Base-by-base conservation (phyloP, 176 grass and related monocot species). In the Coix lacrymajobi region DNA sequence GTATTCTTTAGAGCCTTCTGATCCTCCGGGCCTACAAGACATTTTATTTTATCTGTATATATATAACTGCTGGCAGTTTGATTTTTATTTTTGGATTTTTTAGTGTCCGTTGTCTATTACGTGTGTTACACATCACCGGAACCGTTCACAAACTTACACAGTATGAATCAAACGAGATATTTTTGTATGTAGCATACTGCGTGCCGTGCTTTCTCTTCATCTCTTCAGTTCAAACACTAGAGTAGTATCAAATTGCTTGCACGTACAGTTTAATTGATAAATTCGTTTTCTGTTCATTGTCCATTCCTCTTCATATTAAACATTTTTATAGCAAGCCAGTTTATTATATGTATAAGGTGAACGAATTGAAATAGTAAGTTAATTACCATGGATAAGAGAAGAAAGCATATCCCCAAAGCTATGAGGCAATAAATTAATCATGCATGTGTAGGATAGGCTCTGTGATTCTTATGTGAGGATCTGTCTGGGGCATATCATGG, bases 1-100 rank as follows among this genome's bases (percentile, higher is more conserved):
- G 80, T 40, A 19, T 87, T 83, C 19, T 76, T 75, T 69, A 79
- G 88, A 87, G 49, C 40, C 45, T 87, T 90, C 84, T 90, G 82
- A 80, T 54, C 84, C 84, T 75, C 61, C 60, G 75, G 75, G 73
- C 25, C 62, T 69, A 73, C 69, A 85, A 83, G 80, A 36, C 75
- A 87, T 8, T 51, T 75, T 87, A 74, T 69, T 83, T 39, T 86
- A 85, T 79, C n/a, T n/a, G 61, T 6, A 36, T 46, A 34, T 79
- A 87, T 84, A 62, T 51, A 83, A 75, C 67, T 69, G 32, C 68
- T 80, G 88, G 80, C 79, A 62, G 88, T 83, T 87, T 79, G 79
- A 49, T 75, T 79, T 73, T 73, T 69, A 83, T 68, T 39, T 39
- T 11, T 16, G 11, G 26, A 11, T 60, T 43, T 79, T 85, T 79